Evolutionary conservation across 345 rosid genomes (phyloP).

Genomic region (Salix dunnii): DNA sequence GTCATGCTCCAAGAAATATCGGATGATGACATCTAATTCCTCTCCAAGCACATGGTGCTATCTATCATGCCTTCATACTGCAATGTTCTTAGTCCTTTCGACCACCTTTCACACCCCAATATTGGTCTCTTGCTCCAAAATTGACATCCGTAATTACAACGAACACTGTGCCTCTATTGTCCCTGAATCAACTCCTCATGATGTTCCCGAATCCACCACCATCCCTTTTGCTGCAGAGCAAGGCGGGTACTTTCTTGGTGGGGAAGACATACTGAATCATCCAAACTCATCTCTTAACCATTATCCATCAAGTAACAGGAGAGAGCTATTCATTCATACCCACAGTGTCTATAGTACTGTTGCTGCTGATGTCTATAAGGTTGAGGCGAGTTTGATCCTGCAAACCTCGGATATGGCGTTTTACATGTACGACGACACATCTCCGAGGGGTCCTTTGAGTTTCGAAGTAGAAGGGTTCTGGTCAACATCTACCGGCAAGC

Average conservation of each 20-base stretch:
- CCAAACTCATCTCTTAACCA: neutral
- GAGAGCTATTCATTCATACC: conserved; percentile 6
- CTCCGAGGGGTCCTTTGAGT: neutral
- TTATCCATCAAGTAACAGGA: neutral
- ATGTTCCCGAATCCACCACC: conserved; percentile 11
- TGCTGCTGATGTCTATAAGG: conserved; percentile 17
- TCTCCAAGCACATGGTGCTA: neutral
- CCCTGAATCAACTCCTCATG: conserved; percentile 17
- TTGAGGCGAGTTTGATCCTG: conserved; percentile 21
- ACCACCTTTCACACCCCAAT: neutral
- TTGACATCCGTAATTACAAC: conserved; percentile 12
- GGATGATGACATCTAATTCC: neutral
- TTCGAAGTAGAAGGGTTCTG: conserved; percentile 36
- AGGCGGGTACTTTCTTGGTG: conserved; percentile 28
- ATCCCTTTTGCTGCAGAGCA: conserved; percentile 26
- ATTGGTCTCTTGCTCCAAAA: conserved; percentile 3
- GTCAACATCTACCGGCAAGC: conserved; percentile 26
- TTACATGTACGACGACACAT: neutral
- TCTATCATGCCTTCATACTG: conserved; percentile 4
- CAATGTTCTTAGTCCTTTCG: neutral
- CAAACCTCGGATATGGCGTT: neutral
- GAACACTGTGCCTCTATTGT: conserved; percentile 30
- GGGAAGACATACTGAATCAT: conserved; percentile 11
- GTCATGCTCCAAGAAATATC: neutral
- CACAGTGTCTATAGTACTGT: conserved; percentile 20